Conservation (phyloP, 148 eudicot species). For the Camellia granthamiana region DNA sequence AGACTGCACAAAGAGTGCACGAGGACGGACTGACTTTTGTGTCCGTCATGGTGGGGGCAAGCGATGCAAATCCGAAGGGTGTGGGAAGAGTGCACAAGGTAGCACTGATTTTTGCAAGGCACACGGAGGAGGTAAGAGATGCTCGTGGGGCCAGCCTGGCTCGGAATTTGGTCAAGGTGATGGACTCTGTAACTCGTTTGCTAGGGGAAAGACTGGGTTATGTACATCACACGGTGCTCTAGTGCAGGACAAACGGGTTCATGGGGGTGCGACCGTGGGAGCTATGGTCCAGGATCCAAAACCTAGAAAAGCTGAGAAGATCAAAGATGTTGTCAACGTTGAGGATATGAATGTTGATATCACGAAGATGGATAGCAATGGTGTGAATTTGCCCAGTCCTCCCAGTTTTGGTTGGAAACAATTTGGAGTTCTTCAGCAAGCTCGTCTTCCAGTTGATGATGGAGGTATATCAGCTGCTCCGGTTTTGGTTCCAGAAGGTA, state of each 20-base stretch:
- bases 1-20: slow-evolving; percentile 16
- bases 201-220: background rate
- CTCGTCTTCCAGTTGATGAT: background rate
- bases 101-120: slow-evolving; percentile 25
- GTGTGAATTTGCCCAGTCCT: background rate
- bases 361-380: background rate
- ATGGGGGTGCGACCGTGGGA: background rate
- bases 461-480: background rate
- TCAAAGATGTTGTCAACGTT: background rate
- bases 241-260: background rate
- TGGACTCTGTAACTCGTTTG: background rate
- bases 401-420: background rate
- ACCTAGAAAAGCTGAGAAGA: background rate
- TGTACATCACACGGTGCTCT: background rate
- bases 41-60: slow-evolving; percentile 24
- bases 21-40: slow-evolving; percentile 20
- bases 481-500: background rate
- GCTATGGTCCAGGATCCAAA: background rate
- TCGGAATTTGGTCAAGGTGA: background rate
- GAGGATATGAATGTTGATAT: background rate
- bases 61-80: slow-evolving; percentile 12
- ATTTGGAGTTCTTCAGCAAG: background rate
- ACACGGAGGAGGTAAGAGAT: slow-evolving; percentile 22
- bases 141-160: slow-evolving; percentile 18
- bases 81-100: slow-evolving; percentile 24